These are phyloP conservation scores for Austroboletus niveus DNA, from an alignment of 1,284 basidiomycete species.

Conservation along the genomic window DNA sequence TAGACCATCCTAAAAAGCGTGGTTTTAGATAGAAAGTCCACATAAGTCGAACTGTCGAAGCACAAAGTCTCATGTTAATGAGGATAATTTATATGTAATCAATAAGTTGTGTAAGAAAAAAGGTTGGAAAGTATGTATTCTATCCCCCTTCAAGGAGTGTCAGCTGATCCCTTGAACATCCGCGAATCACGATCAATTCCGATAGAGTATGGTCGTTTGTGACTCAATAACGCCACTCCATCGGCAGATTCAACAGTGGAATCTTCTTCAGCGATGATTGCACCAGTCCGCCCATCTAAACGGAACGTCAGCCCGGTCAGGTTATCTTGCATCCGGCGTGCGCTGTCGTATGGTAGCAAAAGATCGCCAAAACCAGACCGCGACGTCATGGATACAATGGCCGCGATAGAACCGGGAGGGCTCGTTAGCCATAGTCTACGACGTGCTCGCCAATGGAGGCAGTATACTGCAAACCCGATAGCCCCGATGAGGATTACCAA, in stretches of 20 bases:
- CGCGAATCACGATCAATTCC: slow-evolving; percentile 7
- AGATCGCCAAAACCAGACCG: slow-evolving; percentile 62
- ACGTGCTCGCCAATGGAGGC: slow-evolving; percentile 46
- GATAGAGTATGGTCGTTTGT: slow-evolving; percentile 6
- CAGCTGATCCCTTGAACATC: slow-evolving; percentile 4
- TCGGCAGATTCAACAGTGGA: slow-evolving; percentile 8
- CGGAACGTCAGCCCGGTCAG: slow-evolving; percentile 54
- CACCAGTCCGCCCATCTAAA: slow-evolving; percentile 58
- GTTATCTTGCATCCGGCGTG: slow-evolving; percentile 42
- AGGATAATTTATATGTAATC: background rate
- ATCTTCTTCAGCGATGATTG: slow-evolving; percentile 49
- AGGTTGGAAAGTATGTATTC: background rate
- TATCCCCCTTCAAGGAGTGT: background rate
- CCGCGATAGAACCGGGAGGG: slow-evolving; percentile 59
- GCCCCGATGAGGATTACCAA: slow-evolving; percentile 47
- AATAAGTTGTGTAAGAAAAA: background rate
- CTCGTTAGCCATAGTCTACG: slow-evolving; percentile 51
- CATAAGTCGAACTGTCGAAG: background rate
- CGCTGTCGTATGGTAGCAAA: slow-evolving; percentile 57
- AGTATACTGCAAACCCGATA: slow-evolving; percentile 44
- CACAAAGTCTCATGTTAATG: background rate
- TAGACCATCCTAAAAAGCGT: too few relatives aligned
- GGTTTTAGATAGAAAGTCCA: too few relatives aligned
- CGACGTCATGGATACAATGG: slow-evolving; percentile 52
- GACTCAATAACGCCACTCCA: slow-evolving; percentile 16